Evolutionary conservation across 2,329 filamentous ascomycete species (phyloP).

Genomic region (Aspergillus intermedius): DNA sequence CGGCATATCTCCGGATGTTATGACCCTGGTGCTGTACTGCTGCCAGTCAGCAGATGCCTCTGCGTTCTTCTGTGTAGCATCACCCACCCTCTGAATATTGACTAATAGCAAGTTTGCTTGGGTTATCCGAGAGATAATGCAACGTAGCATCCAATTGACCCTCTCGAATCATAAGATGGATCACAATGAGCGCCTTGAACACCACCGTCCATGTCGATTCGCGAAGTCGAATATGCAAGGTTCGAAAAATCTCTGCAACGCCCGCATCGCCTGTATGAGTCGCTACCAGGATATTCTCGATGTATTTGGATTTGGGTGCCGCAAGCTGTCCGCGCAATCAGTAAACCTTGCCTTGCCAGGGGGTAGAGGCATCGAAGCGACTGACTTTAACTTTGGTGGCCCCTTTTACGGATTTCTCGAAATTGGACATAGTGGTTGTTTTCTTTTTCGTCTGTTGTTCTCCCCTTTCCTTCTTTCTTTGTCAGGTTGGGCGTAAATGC

Average conservation of each 20-base stretch:
- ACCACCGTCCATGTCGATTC: slow-evolving; percentile 99
- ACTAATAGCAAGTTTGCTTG: slow-evolving; percentile 77
- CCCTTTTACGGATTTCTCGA: slow-evolving; percentile 98
- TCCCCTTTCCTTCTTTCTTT: background rate
- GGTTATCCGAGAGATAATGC: slow-evolving; percentile 73
- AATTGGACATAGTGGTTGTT: slow-evolving; percentile 50
- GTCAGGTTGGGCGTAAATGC: slow-evolving; percentile 8
- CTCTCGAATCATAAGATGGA: slow-evolving; percentile 96
- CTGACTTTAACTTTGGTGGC: slow-evolving; percentile 92
- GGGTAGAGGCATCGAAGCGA: slow-evolving; percentile 8
- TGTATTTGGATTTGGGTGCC: slow-evolving; percentile 97
- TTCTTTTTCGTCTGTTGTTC: background rate
- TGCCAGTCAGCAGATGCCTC: slow-evolving; percentile 30
- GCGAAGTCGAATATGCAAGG: slow-evolving; percentile 77
- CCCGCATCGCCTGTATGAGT: slow-evolving; percentile 92
- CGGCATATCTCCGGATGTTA: slow-evolving; percentile 87
- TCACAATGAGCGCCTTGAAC: slow-evolving; percentile 93
- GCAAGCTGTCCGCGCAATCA: slow-evolving; percentile 58
- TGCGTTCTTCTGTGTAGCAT: background rate
- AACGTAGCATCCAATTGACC: slow-evolving; percentile 84
- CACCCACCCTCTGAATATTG: slow-evolving; percentile 81
- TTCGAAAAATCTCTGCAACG: slow-evolving; percentile 91
- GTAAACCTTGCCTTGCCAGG: background rate
- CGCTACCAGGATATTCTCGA: slow-evolving; percentile 93
- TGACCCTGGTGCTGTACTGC: slow-evolving; percentile 87